A percentile compares a stretch with the other conserved stretches of the same genome.
phyloP scores from a whole-genome alignment of 2,329 filamentous ascomycete genomes.

The Alternaria sp. region DNA sequence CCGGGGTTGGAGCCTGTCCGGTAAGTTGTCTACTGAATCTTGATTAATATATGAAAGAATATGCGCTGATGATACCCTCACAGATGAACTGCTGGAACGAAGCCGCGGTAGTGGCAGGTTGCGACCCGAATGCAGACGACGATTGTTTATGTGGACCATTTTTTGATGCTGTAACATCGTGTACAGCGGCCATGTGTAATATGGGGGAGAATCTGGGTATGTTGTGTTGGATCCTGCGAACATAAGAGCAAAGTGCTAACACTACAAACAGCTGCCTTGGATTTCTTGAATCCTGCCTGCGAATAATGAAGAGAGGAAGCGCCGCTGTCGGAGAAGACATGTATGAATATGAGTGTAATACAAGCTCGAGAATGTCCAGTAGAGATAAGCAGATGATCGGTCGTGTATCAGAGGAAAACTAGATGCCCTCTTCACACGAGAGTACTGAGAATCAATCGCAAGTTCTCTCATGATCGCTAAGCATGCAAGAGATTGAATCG shows the following conservation, averaged over 20 bases:
- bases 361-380: not conserved
- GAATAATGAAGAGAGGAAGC: slow-evolving; percentile 3
- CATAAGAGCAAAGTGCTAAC: slow-evolving; percentile 9
- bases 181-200: slow-evolving; percentile 39
- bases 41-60: not conserved
- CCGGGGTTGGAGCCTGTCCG: slow-evolving; percentile 35
- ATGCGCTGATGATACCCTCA: slow-evolving; percentile 10
- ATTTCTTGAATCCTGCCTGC: slow-evolving; percentile 23
- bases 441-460: not conserved
- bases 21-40: slow-evolving; percentile 21
- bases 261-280: slow-evolving; percentile 18
- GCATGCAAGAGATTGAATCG: not conserved
- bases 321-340: not conserved
- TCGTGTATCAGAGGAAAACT: not conserved
- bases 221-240: slow-evolving; percentile 12
- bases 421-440: not conserved
- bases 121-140: slow-evolving; percentile 45
- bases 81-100: slow-evolving; percentile 49
- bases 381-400: not conserved
- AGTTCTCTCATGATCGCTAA: not conserved
- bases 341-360: slow-evolving; percentile 5
- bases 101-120: slow-evolving; percentile 34
- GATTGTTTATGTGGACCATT: slow-evolving; percentile 45
- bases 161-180: slow-evolving; percentile 43
- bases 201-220: slow-evolving; percentile 45